Percentiles rank a stretch among this genome's conserved stretches.
Evolutionary conservation across 2,329 filamentous ascomycete species (phyloP).

Genomic region (Ploettnerulaceae sp.): DNA sequence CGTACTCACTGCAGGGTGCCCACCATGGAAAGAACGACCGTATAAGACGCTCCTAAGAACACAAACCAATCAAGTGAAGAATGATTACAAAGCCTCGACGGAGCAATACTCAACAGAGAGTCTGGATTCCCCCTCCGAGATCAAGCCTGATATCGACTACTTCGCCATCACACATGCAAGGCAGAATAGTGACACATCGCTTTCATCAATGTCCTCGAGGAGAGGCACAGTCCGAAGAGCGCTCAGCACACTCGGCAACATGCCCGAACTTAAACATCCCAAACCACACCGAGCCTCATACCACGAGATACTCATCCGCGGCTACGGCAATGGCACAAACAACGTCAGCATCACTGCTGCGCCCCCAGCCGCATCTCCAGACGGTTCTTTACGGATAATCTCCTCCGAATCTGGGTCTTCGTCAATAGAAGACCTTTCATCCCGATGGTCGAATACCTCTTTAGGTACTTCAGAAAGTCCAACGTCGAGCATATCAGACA

Average conservation of each 20-base stretch:
- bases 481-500: slow-evolving; percentile 11
- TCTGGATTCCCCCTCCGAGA: slow-evolving; percentile 22
- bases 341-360: slow-evolving; percentile 12
- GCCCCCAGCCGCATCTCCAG: slow-evolving; percentile 3
- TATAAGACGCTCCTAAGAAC: slow-evolving; percentile 18
- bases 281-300: slow-evolving; percentile 32
- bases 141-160: slow-evolving; percentile 54
- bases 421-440: slow-evolving; percentile 17
- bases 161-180: slow-evolving; percentile 36
- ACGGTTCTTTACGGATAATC: slow-evolving; percentile 6
- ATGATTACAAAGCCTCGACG: slow-evolving; percentile 10
- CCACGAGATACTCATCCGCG: slow-evolving; percentile 49
- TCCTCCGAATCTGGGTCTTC: slow-evolving; percentile 17
- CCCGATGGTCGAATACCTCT: slow-evolving; percentile 25
- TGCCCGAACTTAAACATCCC: slow-evolving; percentile 28
- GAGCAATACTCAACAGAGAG: not conserved
- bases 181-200: slow-evolving; percentile 11
- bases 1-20: slow-evolving; percentile 24
- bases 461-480: slow-evolving; percentile 15
- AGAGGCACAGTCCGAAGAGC: slow-evolving; percentile 29
- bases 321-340: slow-evolving; percentile 52
- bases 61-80: slow-evolving; percentile 22
- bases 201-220: slow-evolving; percentile 21
- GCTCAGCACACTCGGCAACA: slow-evolving; percentile 26
- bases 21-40: slow-evolving; percentile 27